Conservation (phyloP, 2,329 filamentous ascomycete genomes). For the Colletotrichum musicola region DNA sequence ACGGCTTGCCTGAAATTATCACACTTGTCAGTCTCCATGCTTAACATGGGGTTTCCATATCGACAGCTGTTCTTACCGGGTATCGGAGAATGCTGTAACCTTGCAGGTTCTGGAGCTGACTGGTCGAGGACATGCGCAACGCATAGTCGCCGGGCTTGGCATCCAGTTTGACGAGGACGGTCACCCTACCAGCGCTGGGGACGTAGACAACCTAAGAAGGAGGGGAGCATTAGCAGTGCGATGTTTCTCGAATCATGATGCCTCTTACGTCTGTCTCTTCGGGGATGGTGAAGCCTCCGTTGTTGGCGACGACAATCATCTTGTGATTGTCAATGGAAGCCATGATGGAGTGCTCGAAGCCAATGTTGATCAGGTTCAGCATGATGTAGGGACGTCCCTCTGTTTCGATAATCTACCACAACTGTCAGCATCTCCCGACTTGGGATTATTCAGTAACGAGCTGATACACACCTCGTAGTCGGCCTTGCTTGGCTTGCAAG, state of each 20-base stretch:
- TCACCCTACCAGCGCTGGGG: conserved; percentile 40
- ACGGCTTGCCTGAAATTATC: not conserved
- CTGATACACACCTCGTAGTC: conserved; percentile 25
- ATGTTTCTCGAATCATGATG: not conserved
- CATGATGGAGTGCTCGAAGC: conserved; percentile 34
- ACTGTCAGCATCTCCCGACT: not conserved
- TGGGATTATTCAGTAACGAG: not conserved
- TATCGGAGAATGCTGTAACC: conserved; percentile 41
- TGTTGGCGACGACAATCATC: conserved; percentile 43
- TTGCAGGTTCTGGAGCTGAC: conserved; percentile 43
- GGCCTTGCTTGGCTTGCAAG: conserved; percentile 23
- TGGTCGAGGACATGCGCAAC: conserved; percentile 42
- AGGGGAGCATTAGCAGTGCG: not conserved
- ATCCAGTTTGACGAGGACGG: conserved; percentile 41
- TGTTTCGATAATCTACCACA: conserved; percentile 14
- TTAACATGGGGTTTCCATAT: too few species aligned
- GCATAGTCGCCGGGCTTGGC: conserved; percentile 41
- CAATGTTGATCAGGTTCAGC: conserved; percentile 32
- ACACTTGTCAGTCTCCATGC: not conserved
- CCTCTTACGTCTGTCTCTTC: conserved; percentile 24
- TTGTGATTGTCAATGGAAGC: conserved; percentile 43
- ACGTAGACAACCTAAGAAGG: conserved; percentile 36
- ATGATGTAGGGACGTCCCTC: conserved; percentile 29
- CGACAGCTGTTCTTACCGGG: conserved; percentile 7
- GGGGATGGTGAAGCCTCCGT: conserved; percentile 42